Base-by-base conservation (phyloP, 495 filamentous ascomycete species). In the Trichoderma asperelloides region DNA sequence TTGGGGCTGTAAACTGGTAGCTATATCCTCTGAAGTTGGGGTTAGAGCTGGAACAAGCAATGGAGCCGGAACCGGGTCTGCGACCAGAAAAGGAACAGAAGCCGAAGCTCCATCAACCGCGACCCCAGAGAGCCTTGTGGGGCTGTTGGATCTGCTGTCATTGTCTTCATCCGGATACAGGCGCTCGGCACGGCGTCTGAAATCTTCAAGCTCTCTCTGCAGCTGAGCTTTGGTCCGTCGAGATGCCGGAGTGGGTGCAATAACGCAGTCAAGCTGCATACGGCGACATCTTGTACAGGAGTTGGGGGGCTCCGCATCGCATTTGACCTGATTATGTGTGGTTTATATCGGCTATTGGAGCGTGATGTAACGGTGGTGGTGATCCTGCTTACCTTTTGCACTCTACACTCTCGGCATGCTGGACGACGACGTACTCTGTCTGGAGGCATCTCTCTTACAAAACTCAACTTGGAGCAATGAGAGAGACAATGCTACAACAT, bases 161-260 rank as follows among this genome's bases (percentile, higher is more conserved):
- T 39, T 33, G 25, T 7, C 23, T 27, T 63, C 27, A 18, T 18
- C 60, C 27, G 6, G 11, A 63, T 33, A 4, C 57, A 28, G 23
- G 15, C 28, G 57, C 16, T 27, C 47, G 15, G 49, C 23, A 23
- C 47, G 49, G 28, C 51, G 12, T 43, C 55, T 68, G 45, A 65
- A 16, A 3, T 3, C 37, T 28, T 68, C 67, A 1, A 68, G 45
- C 63, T 68, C 62, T 27, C 63, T 65, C n/a, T 68, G 67, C 18
- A 68, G 63, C 45, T 68, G 62, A 13, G 67, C 67, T 28, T 68
- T 68, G 63, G 67, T 68, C 25, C 62, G 63, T 5, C 67, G 67
- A 8, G 67, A 63, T 39, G 39, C 30, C 25, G 67, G 62, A 16
- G 41, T 65, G 5, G 62, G 25, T 25, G 43, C 47, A 33, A 68